Percentiles rank a stretch among this genome's conserved stretches.
phyloP scores from a whole-genome alignment of 768 basidiomycete genomes.

The Russula dissimulans region DNA sequence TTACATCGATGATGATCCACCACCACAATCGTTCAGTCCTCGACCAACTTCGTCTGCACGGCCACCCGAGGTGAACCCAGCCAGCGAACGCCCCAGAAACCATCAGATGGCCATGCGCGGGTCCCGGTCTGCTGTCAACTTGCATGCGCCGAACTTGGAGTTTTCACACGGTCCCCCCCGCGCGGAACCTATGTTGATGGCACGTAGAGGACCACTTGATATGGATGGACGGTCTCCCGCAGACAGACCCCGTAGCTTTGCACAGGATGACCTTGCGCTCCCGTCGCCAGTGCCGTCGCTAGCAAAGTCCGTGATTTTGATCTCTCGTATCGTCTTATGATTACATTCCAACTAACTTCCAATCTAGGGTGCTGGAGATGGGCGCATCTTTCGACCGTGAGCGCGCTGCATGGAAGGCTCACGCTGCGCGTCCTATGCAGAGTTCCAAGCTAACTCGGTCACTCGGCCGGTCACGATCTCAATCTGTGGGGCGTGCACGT shows the following conservation, averaged over 20 bases:
- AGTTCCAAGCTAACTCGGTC: conserved; percentile 50
- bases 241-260: conserved; percentile 48
- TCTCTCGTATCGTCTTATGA: neutral
- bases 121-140: conserved; percentile 3
- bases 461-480: conserved; percentile 53
- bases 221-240: neutral
- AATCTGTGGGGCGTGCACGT: conserved; percentile 37
- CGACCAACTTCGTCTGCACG: neutral
- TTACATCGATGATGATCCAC: conserved; percentile 30
- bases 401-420: conserved; percentile 55
- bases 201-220: neutral
- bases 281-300: conserved; percentile 55
- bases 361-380: conserved; percentile 55
- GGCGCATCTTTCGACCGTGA: conserved; percentile 51
- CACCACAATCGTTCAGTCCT: conserved; percentile 13
- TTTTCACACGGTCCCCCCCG: conserved; percentile 12
- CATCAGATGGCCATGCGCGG: neutral
- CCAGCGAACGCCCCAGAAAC: neutral
- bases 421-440: conserved; percentile 54
- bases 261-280: conserved; percentile 48
- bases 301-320: conserved; percentile 27
- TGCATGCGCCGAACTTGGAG: neutral
- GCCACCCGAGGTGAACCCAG: neutral
- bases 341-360: neutral
- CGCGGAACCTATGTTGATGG: conserved; percentile 11